A percentile compares a stretch with the other conserved stretches of the same genome.
Evolutionary conservation across 2,329 filamentous ascomycete species (phyloP).

Genomic region (Sphaerulina populicola): DNA sequence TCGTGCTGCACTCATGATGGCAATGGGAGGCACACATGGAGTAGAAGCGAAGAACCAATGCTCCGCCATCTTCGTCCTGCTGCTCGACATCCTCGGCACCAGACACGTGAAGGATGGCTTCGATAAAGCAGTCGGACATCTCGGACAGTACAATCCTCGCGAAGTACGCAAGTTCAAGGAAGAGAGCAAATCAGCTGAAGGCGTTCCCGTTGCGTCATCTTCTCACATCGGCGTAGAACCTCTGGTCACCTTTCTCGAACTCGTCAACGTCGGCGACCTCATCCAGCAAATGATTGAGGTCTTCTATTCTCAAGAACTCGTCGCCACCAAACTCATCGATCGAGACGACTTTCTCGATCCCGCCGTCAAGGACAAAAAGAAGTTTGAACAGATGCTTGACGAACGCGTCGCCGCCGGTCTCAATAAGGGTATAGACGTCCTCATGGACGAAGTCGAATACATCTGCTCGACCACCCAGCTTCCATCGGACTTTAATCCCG

Average conservation of each 20-base stretch:
- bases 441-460: constrained; percentile 98
- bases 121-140: constrained; percentile 80
- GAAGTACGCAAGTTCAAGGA: constrained; percentile 56
- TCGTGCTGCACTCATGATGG: constrained; percentile 72
- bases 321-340: constrained; percentile 72
- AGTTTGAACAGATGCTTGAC: constrained; percentile 97
- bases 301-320: constrained; percentile 93
- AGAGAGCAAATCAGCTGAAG: constrained; percentile 14
- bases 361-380: constrained; percentile 90
- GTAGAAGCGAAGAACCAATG: constrained; percentile 83
- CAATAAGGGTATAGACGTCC: constrained; percentile 94
- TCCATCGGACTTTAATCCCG: constrained; percentile 84
- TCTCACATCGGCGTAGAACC: constrained; percentile 61
- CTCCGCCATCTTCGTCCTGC: constrained; percentile 73
- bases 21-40: constrained; percentile 64
- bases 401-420: constrained; percentile 91
- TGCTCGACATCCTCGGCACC: constrained; percentile 76
- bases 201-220: constrained; percentile 1
- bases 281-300: constrained; percentile 99
- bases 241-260: constrained; percentile 87
- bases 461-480: constrained; percentile 80
- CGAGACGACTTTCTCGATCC: constrained; percentile 91
- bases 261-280: constrained; percentile 94
- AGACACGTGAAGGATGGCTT: constrained; percentile 89
- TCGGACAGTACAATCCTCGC: constrained; percentile 83